Evolutionary conservation across 345 rosid species (phyloP).

Genomic region (Iberis pinnata): DNA sequence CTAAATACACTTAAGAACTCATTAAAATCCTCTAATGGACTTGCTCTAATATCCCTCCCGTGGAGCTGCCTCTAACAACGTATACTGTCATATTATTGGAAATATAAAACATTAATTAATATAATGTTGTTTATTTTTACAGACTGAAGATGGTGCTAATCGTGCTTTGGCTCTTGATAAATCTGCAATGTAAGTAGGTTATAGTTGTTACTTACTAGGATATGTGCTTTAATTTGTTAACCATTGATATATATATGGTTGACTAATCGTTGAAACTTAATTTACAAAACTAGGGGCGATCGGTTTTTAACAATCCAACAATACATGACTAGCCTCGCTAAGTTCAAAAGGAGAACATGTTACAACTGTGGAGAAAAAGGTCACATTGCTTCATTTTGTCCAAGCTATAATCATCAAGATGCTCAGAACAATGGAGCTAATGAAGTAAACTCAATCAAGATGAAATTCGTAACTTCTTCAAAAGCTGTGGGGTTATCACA

Average conservation of each 20-base stretch:
- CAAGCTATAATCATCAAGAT: too few relatives aligned
- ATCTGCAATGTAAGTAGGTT: conserved; percentile 55
- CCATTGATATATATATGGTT: background rate
- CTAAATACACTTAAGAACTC: too few relatives aligned
- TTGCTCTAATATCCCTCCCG: too few relatives aligned
- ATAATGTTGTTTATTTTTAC: conserved; percentile 5
- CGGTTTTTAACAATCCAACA: conserved; percentile 69
- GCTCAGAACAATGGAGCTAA: too few relatives aligned
- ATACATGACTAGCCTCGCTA: conserved; percentile 26
- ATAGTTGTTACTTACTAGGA: background rate
- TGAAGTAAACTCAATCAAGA: too few relatives aligned
- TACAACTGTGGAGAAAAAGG: too few relatives aligned
- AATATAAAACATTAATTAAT: too few relatives aligned
- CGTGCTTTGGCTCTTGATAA: conserved; percentile 68
- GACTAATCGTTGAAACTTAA: conserved; percentile 16
- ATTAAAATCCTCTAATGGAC: too few relatives aligned
- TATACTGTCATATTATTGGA: too few relatives aligned
- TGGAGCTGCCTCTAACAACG: background rate
- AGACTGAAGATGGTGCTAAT: conserved; percentile 71
- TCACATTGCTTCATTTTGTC: too few relatives aligned
- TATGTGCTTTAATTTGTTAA: background rate
- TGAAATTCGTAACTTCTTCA: conserved; percentile 77
- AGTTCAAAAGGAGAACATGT: too few relatives aligned
- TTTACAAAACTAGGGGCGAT: conserved; percentile 72
- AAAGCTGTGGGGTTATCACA: conserved; percentile 65